Base-by-base conservation (phyloP, 768 basidiomycete genomes). In the Rhodosporidiobolus odoratus region DNA sequence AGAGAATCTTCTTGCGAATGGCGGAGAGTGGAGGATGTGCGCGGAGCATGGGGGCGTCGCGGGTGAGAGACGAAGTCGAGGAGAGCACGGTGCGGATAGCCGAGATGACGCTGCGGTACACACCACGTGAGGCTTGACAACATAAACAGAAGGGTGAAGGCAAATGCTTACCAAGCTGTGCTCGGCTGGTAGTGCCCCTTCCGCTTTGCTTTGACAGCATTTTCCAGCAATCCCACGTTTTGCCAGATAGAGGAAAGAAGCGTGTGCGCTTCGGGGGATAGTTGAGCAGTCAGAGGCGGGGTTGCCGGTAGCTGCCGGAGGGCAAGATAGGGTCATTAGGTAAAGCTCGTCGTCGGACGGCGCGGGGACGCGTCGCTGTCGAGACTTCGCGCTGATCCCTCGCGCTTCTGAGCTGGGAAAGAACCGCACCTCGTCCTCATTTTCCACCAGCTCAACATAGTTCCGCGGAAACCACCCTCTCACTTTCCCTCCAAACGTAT, bases 391-490 rank as follows among this genome's bases (percentile, higher is more conserved):
- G 43, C 23, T 23, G 43, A 45, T 23, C 13, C 23, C 45, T 17
- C 48, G 48, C 57, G 17, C 34, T 58, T 47, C 17, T n/a, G n/a
- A 43, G 35, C 17, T 15, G 67, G 60, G 35, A 52, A 47, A 32
- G 45, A 38, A 57, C 75, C 77, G 69, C 71, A 76, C 75, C 47
- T 45, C 53, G 72, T 67, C 65, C 53, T 57, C 54, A 56, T 48
- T 27, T 7, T 54, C 52, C 19, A 68, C 58, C 38, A 77, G 75
- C 43, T 76, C 72, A n/a, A 82, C 81, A 71, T 96, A 98, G 80
- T 98, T 99, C 77, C 91, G 93, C 27, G 96, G 96, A 80, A 98
- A 98, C 96, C 96, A 99, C 19, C 96, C 96, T 23, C 70, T 66
- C 45, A 60, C 66, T 16, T 38, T 27, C 25, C 68, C 73, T 25